Conservation (phyloP, 1,284 basidiomycete genomes). For the Athelia sp. region DNA sequence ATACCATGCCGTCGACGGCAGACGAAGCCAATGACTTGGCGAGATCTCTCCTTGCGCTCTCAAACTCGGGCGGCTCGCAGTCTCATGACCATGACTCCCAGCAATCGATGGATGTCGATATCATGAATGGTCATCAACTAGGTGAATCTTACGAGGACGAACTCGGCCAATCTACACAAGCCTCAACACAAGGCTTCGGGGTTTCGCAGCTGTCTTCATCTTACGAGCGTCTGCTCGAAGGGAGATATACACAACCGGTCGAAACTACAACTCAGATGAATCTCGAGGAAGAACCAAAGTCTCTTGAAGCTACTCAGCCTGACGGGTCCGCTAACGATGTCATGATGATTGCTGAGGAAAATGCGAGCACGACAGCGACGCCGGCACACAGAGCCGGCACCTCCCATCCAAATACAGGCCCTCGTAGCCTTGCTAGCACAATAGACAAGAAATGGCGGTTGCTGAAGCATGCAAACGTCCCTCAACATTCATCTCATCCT, state of each 20-base stretch:
- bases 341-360: neutral
- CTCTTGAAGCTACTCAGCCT: conserved; percentile 1
- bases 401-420: neutral
- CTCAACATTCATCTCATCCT: neutral
- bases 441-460: neutral
- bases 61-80: conserved; percentile 28
- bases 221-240: neutral
- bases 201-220: neutral
- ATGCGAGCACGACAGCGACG: neutral
- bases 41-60: conserved; percentile 38
- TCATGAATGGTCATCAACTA: too few species aligned
- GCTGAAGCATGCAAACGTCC: neutral
- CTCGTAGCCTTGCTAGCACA: neutral
- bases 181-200: neutral
- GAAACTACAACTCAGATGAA: neutral
- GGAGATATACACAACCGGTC: neutral
- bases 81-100: neutral
- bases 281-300: too few species aligned
- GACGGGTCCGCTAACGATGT: conserved; percentile 1
- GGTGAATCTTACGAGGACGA: too few species aligned
- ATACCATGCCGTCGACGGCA: conserved; percentile 5
- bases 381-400: neutral
- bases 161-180: neutral
- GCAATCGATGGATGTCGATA: conserved; percentile 10
- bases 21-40: conserved; percentile 15